Percentiles rank a stretch among this genome's conserved stretches.
These are phyloP conservation scores for Panicum virgatum DNA, from an alignment of 202 grass and related monocot genomes.

Conservation along the genomic window DNA sequence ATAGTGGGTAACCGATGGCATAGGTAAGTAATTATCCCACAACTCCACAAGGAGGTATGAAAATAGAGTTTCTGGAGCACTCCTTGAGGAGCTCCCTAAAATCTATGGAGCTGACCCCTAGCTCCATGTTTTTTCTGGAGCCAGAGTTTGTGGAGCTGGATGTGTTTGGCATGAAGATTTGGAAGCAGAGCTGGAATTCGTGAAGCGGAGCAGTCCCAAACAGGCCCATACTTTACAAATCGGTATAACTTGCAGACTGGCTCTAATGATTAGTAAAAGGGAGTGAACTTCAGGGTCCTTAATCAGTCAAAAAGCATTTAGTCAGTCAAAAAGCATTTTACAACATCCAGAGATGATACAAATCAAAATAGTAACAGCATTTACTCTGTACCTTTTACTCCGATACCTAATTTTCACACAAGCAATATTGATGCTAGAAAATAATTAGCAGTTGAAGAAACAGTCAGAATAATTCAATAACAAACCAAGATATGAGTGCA, in stretches of 20 bases:
- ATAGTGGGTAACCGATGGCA: too few relatives aligned
- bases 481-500: constrained; percentile 1
- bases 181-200: too few relatives aligned
- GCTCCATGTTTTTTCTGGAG: too few relatives aligned
- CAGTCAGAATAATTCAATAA: not conserved
- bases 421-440: not conserved
- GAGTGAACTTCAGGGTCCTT: not conserved
- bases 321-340: not conserved
- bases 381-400: not conserved
- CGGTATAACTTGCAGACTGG: not conserved
- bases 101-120: too few relatives aligned
- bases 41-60: too few relatives aligned
- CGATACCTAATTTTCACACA: not conserved
- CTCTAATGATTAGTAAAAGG: not conserved
- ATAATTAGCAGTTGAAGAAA: constrained; percentile 11
- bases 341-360: not conserved
- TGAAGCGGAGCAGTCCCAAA: too few relatives aligned
- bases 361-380: constrained; percentile 17
- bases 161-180: too few relatives aligned
- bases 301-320: not conserved
- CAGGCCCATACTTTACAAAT: not conserved
- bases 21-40: too few relatives aligned
- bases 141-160: too few relatives aligned
- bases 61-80: too few relatives aligned
- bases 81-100: too few relatives aligned